Evolutionary conservation across 31 red algal species (phyloP), one percentile per base, ranked within the genome.

Genomic region (Asparagopsis taxiformis): DNA sequence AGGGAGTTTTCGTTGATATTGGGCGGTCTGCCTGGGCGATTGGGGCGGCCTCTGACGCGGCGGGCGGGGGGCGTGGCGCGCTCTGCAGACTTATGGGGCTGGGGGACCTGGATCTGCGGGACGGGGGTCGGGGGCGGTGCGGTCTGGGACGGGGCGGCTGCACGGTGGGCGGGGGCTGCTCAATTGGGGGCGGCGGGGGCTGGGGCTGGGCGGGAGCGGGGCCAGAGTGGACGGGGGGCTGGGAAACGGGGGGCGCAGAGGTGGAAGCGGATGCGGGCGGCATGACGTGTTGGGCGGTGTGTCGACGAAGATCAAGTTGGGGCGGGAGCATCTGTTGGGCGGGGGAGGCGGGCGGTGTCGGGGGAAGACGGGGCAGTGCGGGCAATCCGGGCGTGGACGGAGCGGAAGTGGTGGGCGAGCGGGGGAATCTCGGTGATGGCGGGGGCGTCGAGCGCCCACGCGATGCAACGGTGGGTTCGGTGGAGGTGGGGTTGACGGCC

Each of bases 1-100:
- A 82, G 77, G 8, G 64, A 82, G 33, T 82, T 82, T 31, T 82
- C 77, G 65, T 82, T 82, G 77, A 82, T 82, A 37, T 82, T 82
- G 8, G 77, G 65, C 13, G 77, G 77, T 10, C 77, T 49, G 1
- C 77, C 65, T 19, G 37, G 51, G 35, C 74, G 74, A n/a, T n/a
- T n/a, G n/a, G n/a, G n/a, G n/a, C n/a, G n/a, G n/a, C n/a, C n/a
- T n/a, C n/a, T n/a, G n/a, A n/a, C n/a, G n/a, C n/a, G n/a, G n/a
- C n/a, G n/a, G n/a, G n/a, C n/a, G n/a, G n/a, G n/a, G n/a, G n/a
- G n/a, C n/a, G n/a, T n/a, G n/a, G n/a, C n/a, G n/a, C n/a, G n/a
- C n/a, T n/a, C n/a, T n/a, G n/a, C n/a, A n/a, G n/a, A n/a, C n/a
- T n/a, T n/a, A n/a, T n/a, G n/a, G n/a, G n/a, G n/a, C n/a, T n/a